phyloP scores from a whole-genome alignment of 805 yeast species.

The Sugiyamaella mastotermitis region DNA sequence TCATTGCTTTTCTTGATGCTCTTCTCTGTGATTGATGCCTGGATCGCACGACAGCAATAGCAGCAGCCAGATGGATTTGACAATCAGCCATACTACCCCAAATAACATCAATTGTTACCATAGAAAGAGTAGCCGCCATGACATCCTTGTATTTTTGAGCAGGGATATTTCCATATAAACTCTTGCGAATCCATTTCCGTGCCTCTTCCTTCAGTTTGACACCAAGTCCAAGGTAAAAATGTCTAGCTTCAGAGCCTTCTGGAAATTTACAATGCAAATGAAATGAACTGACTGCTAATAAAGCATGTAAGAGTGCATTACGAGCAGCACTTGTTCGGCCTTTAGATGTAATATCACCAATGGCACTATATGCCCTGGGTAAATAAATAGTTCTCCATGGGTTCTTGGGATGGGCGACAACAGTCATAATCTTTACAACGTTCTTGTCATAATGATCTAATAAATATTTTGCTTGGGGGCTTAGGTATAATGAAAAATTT shows the following conservation, averaged over 20 bases:
- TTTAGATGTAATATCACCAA: constrained; percentile 71
- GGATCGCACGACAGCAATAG: constrained; percentile 66
- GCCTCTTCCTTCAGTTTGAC: constrained; percentile 72
- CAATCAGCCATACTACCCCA: constrained; percentile 91
- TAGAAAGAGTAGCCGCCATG: constrained; percentile 72
- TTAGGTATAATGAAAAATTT: too few species aligned
- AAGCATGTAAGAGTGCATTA: constrained; percentile 70
- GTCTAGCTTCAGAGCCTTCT: constrained; percentile 61
- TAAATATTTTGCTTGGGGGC: constrained; percentile 49
- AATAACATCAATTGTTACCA: constrained; percentile 83
- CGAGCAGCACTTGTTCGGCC: constrained; percentile 73
- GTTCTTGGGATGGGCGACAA: constrained; percentile 62
- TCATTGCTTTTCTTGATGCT: constrained; percentile 67
- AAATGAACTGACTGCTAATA: constrained; percentile 77
- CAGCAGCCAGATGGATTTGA: constrained; percentile 63
- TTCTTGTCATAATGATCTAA: constrained; percentile 65
- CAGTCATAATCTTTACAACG: constrained; percentile 77
- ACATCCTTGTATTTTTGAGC: constrained; percentile 76
- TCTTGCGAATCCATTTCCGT: constrained; percentile 53
- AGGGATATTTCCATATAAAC: constrained; percentile 44
- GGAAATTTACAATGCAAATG: constrained; percentile 68
- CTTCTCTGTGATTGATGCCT: constrained; percentile 62
- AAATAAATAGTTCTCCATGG: constrained; percentile 88
- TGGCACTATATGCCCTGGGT: constrained; percentile 74
- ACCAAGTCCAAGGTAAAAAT: constrained; percentile 65